phyloP scores from a whole-genome alignment of 2,329 filamentous ascomycete genomes.

The Penicillium occitanis region DNA sequence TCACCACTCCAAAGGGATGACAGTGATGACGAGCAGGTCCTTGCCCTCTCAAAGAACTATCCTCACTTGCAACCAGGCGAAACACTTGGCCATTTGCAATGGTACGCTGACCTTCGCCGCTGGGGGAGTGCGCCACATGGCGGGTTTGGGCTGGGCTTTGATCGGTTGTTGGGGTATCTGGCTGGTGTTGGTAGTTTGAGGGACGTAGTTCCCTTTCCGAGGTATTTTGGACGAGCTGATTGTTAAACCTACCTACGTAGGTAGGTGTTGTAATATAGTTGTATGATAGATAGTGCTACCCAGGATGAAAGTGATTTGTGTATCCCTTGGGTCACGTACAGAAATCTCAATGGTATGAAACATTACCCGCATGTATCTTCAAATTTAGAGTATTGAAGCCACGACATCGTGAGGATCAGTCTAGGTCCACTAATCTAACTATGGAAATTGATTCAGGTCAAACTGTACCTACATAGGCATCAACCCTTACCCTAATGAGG shows the following conservation, averaged over 20 bases:
- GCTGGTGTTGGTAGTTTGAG: slow-evolving; percentile 77
- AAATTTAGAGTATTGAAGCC: neutral
- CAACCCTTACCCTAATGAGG: neutral
- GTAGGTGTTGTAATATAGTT: neutral
- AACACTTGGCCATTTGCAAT: slow-evolving; percentile 61
- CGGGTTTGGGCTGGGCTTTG: slow-evolving; percentile 87
- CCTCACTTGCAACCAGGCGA: slow-evolving; percentile 40
- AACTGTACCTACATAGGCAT: neutral
- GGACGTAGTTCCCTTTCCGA: slow-evolving; percentile 82
- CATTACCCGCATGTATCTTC: neutral
- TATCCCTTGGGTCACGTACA: neutral
- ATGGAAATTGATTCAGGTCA: neutral
- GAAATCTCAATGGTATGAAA: neutral
- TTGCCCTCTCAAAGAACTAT: slow-evolving; percentile 28
- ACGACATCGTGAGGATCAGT: neutral
- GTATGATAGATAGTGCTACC: neutral
- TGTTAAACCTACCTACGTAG: slow-evolving; percentile 33
- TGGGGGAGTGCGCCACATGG: slow-evolving; percentile 93
- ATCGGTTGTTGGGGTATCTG: slow-evolving; percentile 80
- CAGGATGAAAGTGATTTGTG: neutral
- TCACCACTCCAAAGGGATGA: slow-evolving; percentile 11
- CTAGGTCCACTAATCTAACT: too few species aligned
- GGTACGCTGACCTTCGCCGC: slow-evolving; percentile 84
- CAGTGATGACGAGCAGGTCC: slow-evolving; percentile 24
- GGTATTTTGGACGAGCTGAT: slow-evolving; percentile 60